These are phyloP conservation scores for Yamadazyma sp. DNA, from an alignment of 1,139 yeast species.

Conservation along the genomic window DNA sequence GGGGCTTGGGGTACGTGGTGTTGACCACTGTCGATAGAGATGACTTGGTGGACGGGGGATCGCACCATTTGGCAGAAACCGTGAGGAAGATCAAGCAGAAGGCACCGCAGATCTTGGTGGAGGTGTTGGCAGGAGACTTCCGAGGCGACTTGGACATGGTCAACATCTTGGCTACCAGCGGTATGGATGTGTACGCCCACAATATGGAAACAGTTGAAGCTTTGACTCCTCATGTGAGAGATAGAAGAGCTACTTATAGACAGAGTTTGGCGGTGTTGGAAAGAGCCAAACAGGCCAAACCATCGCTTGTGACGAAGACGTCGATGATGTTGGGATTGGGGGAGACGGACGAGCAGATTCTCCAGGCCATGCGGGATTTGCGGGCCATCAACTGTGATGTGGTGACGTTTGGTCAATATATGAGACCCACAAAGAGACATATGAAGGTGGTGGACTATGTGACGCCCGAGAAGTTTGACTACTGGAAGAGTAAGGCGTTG, in stretches of 20 bases:
- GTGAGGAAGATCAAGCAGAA: conserved; percentile 80
- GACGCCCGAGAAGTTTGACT: conserved; percentile 91
- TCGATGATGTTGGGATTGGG: conserved; percentile 97
- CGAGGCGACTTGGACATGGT: conserved; percentile 86
- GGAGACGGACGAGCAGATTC: conserved; percentile 86
- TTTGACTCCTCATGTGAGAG: conserved; percentile 92
- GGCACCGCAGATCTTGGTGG: conserved; percentile 90
- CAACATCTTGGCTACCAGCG: conserved; percentile 75
- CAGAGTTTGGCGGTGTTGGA: conserved; percentile 78
- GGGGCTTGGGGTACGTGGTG: conserved; percentile 99
- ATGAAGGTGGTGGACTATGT: conserved; percentile 97
- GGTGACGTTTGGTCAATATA: conserved; percentile 97
- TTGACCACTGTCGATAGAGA: conserved; percentile 97
- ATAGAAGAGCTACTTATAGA: conserved; percentile 92
- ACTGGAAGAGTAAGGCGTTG: conserved; percentile 87
- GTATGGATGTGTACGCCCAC: conserved; percentile 96
- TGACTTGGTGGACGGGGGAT: conserved; percentile 91
- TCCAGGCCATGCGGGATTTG: conserved; percentile 72
- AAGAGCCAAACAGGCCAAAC: conserved; percentile 76
- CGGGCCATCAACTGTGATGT: conserved; percentile 83
- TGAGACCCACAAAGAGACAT: conserved; percentile 98
- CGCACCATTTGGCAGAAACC: conserved; percentile 86
- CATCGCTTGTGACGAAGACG: conserved; percentile 83
- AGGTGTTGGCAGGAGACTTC: conserved; percentile 93
- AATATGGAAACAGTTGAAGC: conserved; percentile 95